Conservation (phyloP, 805 yeast genomes). For the Barnettozyma sp. region DNA sequence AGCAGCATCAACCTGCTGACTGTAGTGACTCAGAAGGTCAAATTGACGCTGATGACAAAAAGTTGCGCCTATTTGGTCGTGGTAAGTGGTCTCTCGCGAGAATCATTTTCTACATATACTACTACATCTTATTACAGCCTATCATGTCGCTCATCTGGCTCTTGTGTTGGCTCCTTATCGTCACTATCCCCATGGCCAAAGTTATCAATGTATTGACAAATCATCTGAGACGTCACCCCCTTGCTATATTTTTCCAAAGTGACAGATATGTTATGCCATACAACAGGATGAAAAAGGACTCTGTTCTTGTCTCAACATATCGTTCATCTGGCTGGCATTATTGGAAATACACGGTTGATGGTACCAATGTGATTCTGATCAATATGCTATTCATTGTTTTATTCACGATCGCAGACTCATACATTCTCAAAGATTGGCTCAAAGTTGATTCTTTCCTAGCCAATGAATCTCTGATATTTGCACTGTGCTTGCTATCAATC, state of each 20-base stretch:
- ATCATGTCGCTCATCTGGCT: constrained; percentile 46
- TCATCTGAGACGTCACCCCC: constrained; percentile 84
- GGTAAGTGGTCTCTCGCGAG: constrained; percentile 89
- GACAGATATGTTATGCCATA: constrained; percentile 32
- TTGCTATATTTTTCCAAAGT: constrained; percentile 71
- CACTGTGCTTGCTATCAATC: constrained; percentile 73
- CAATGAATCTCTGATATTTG: constrained; percentile 59
- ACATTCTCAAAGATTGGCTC: constrained; percentile 45
- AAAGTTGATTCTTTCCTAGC: constrained; percentile 32
- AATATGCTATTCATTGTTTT: constrained; percentile 74
- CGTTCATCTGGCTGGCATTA: constrained; percentile 89
- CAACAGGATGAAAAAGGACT: constrained; percentile 25
- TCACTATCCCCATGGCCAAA: constrained; percentile 91
- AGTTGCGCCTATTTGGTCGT: constrained; percentile 73
- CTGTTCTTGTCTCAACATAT: constrained; percentile 80
- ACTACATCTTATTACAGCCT: constrained; percentile 67
- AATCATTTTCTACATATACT: constrained; percentile 63
- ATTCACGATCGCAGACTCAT: constrained; percentile 78
- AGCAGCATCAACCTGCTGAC: too few species aligned
- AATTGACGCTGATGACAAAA: constrained; percentile 20
- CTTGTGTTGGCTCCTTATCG: constrained; percentile 74
- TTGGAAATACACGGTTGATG: constrained; percentile 93
- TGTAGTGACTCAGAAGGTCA: constrained; percentile 2
- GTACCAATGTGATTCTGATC: constrained; percentile 88
- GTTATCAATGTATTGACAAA: constrained; percentile 58